Evolutionary conservation across 2,329 filamentous ascomycete genomes (phyloP), one percentile per base, ranked within the genome.

Genomic region (Leptographium flavum): DNA sequence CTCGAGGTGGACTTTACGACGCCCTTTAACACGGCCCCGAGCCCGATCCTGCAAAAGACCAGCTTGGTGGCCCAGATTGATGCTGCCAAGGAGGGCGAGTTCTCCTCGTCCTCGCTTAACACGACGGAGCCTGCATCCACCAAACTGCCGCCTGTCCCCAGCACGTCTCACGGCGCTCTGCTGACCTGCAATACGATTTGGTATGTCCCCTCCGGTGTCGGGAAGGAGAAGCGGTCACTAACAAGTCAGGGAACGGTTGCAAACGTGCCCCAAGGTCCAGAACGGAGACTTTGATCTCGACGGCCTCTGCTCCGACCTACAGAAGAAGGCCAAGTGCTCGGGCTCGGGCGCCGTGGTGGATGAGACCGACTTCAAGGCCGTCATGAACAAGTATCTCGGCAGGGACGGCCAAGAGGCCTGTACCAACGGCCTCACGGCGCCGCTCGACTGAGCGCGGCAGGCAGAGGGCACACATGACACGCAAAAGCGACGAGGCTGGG

Each of bases 321-420:
- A 90, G 52, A 85, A 88, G 60, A 98, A 98, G 67, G 92, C 92
- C 47, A 92, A 90, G 59, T 98, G 92, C 62, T 94, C 87, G 0
- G 85, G 94, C 54, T 82, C 74, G 17, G 90, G 92, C 15, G 86
- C 93, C 13, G 86, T 94, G 17, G 84, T 98, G 22, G 82, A 87
- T 50, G 81, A 94, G 64, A 77, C 78, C 45, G 88, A 96, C 56
- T 94, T 96, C 55, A 83, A 94, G 58, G 76, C 71, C 35, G 83
- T 87, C 43, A 71, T 90, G 64, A 73, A 69, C 49, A 79, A 79
- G 58, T 79, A 78, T 52, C 68, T 78, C 53, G 68, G 72, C 55
- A 63, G 64, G 49, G 46, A 50, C 13, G 48, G 17, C 33, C 35
- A 39, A 11, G 15, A 42, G n/a, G 14, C 37, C 11, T 48, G 47